Evolutionary conservation across 768 basidiomycete species (phyloP).

Genomic region (Pleurotus pulmonarius): DNA sequence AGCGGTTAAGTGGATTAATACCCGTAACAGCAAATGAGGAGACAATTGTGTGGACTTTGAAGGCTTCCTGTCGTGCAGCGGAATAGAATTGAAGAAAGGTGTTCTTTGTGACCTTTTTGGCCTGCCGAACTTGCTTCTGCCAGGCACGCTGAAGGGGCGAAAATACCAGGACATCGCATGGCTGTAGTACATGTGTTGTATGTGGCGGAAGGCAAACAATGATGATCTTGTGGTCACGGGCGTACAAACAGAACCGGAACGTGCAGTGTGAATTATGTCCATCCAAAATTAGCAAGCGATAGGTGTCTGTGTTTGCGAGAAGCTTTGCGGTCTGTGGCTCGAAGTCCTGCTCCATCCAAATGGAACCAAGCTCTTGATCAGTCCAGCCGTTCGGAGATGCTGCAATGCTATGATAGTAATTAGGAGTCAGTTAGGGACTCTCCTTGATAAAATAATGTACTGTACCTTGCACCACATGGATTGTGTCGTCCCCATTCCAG

Average conservation of each 20-base stretch:
- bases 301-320: slow-evolving; percentile 12
- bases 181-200: slow-evolving; percentile 31
- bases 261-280: slow-evolving; percentile 35
- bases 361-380: slow-evolving; percentile 26
- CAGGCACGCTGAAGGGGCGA: slow-evolving; percentile 27
- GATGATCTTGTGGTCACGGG: slow-evolving; percentile 22
- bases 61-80: slow-evolving; percentile 9
- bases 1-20: slow-evolving; percentile 16
- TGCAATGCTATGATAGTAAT: slow-evolving; percentile 21
- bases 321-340: slow-evolving; percentile 17
- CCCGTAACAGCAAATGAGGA: slow-evolving; percentile 18
- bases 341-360: slow-evolving; percentile 32
- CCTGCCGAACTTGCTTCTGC: slow-evolving; percentile 20
- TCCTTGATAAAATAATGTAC: neutral
- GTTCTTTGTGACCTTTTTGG: neutral
- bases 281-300: slow-evolving; percentile 31
- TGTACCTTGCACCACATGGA: slow-evolving; percentile 25
- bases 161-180: slow-evolving; percentile 33
- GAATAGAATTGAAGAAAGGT: slow-evolving; percentile 9
- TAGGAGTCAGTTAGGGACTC: neutral
- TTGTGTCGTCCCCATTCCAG: slow-evolving; percentile 20
- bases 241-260: slow-evolving; percentile 23
- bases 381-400: slow-evolving; percentile 37
- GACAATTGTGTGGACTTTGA: slow-evolving; percentile 16
- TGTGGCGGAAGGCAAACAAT: slow-evolving; percentile 33